Percentiles rank a stretch among this genome's conserved stretches.
Conservation (phyloP, 192 early-diverging fungal species). For the Coemansia sp. region DNA sequence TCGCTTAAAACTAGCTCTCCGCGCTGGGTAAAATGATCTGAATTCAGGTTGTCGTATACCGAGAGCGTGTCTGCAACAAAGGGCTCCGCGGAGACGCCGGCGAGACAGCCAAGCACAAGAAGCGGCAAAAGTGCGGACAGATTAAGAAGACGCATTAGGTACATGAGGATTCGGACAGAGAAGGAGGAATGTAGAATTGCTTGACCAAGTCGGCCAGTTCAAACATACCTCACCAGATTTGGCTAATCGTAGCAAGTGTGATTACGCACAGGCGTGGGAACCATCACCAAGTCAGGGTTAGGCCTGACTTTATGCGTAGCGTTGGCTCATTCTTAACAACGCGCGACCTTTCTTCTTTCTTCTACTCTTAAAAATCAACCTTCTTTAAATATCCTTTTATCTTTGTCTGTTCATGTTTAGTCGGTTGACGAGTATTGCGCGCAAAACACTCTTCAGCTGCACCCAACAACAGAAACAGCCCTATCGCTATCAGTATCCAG, state of each 20-base stretch:
- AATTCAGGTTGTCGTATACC: conserved; percentile 28
- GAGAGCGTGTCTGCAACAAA: conserved; percentile 17
- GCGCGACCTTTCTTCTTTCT: background rate
- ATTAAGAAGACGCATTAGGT: conserved; percentile 7
- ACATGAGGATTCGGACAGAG: too few species aligned
- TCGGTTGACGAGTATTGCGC: conserved; percentile 21
- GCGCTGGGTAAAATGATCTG: conserved; percentile 28
- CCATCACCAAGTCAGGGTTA: too few species aligned
- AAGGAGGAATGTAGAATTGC: too few species aligned
- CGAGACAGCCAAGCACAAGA: conserved; percentile 3
- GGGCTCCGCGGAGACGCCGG: background rate
- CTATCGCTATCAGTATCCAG: background rate
- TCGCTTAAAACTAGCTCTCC: conserved; percentile 31
- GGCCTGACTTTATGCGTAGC: too few species aligned
- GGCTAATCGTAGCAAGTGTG: too few species aligned
- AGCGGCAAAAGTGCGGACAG: background rate
- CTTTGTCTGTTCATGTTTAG: conserved; percentile 23
- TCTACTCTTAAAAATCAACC: background rate
- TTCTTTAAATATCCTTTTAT: background rate
- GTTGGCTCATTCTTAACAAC: too few species aligned
- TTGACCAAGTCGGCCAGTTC: too few species aligned
- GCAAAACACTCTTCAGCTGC: conserved; percentile 33
- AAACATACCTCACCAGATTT: too few species aligned
- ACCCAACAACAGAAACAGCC: conserved; percentile 6
- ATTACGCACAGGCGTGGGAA: too few species aligned